Evolutionary conservation across 148 eudicot species (phyloP).

Genomic region (Cornus kousa): DNA sequence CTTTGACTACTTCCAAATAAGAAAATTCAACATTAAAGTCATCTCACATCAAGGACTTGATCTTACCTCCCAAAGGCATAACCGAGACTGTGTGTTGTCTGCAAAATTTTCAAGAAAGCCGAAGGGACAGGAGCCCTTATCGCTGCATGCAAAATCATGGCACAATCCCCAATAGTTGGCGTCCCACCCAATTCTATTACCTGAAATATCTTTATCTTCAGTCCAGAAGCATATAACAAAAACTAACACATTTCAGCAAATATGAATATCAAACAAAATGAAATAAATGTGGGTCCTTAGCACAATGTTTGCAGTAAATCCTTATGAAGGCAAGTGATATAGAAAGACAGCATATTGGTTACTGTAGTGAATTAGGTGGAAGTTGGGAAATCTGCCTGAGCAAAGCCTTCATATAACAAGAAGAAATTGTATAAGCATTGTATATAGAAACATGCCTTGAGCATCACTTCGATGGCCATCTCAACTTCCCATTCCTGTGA

Average conservation of each 20-base stretch:
- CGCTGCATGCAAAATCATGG: conserved; percentile 93
- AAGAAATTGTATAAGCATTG: conserved; percentile 3
- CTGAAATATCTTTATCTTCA: conserved; percentile 40
- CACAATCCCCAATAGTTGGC: conserved; percentile 97
- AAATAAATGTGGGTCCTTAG: background rate
- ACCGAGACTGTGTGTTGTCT: conserved; percentile 75
- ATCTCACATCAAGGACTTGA: conserved; percentile 6
- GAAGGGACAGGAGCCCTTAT: conserved; percentile 88
- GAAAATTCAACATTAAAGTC: background rate
- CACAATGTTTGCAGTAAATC: background rate
- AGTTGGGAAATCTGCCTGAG: background rate
- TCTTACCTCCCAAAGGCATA: conserved; percentile 84
- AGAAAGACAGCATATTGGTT: too few relatives aligned
- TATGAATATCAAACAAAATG: background rate
- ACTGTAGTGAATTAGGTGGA: background rate
- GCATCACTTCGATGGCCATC: conserved; percentile 77
- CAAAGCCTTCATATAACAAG: background rate
- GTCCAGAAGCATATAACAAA: background rate
- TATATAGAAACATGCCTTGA: conserved; percentile 56
- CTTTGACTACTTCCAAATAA: background rate
- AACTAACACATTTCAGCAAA: background rate
- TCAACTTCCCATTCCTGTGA: conserved; percentile 99
- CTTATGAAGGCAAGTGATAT: too few relatives aligned
- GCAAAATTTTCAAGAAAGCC: conserved; percentile 81
- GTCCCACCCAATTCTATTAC: conserved; percentile 88